Conservation (phyloP, 2,329 filamentous ascomycete species). For the Fusarium beomiforme region DNA sequence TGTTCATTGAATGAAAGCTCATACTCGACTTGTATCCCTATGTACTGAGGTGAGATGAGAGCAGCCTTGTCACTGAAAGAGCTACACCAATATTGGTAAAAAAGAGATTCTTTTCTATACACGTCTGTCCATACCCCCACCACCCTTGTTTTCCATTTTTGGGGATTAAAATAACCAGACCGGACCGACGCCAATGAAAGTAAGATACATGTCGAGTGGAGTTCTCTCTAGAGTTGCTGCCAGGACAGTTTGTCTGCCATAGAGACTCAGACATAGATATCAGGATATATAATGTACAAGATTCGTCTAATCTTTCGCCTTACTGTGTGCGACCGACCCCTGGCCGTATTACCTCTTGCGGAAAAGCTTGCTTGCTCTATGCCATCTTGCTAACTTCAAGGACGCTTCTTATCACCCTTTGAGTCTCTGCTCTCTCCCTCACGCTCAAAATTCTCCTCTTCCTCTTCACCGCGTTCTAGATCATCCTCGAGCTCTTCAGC, state of each 20-base stretch:
- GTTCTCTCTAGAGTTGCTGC: conserved; percentile 34
- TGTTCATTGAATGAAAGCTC: not conserved
- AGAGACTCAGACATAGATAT: conserved; percentile 41
- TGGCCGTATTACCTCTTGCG: conserved; percentile 32
- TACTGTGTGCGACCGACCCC: conserved; percentile 1
- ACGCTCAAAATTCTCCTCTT: conserved; percentile 47
- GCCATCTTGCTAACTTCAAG: conserved; percentile 14
- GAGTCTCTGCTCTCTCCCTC: conserved; percentile 41
- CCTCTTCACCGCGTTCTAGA: conserved; percentile 53
- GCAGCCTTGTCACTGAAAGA: not conserved
- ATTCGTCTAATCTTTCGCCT: conserved; percentile 37
- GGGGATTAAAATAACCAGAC: conserved; percentile 30
- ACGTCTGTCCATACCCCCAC: not conserved
- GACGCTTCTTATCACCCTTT: conserved; percentile 32
- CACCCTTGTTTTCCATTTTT: conserved; percentile 24
- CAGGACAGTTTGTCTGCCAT: conserved; percentile 26
- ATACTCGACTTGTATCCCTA: not conserved
- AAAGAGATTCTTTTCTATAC: conserved; percentile 30
- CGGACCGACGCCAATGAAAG: conserved; percentile 37
- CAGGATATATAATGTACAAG: conserved; percentile 45
- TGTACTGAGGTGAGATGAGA: not conserved
- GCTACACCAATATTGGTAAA: not conserved
- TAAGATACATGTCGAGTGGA: conserved; percentile 41
- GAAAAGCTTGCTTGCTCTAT: conserved; percentile 6
- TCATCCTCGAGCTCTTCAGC: conserved; percentile 63